These are phyloP conservation scores for Medicago truncatula DNA, from an alignment of 306 rosid genomes.

Conservation along the genomic window MtrunA17r5.0-ANR NC_053046.1:42244001-42244500, in stretches of 20 bases:
- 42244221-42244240: constrained; percentile 34
- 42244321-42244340: constrained; percentile 99
- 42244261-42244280: constrained; percentile 73
- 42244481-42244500: constrained; percentile 99
- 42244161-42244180: constrained; percentile 90
- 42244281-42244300: constrained; percentile 99
- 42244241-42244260: constrained; percentile 22
- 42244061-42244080: constrained; percentile 11
- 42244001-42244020: constrained; percentile 1
- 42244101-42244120: constrained; percentile 64
- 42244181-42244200: constrained; percentile 99
- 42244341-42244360: constrained; percentile 99
- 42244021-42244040: constrained; percentile 33
- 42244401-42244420: constrained; percentile 91
- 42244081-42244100: constrained; percentile 31
- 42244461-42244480: constrained; percentile 99
- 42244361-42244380: constrained; percentile 96
- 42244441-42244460: constrained; percentile 98
- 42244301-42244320: constrained; percentile 97
- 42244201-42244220: constrained; percentile 40
- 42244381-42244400: constrained; percentile 90
- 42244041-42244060: constrained; percentile 25
- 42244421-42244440: constrained; percentile 99
- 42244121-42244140: constrained; percentile 95
- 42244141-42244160: constrained; percentile 89